Base-by-base conservation (phyloP, 768 basidiomycete species). In the Tylopilus sp. region DNA sequence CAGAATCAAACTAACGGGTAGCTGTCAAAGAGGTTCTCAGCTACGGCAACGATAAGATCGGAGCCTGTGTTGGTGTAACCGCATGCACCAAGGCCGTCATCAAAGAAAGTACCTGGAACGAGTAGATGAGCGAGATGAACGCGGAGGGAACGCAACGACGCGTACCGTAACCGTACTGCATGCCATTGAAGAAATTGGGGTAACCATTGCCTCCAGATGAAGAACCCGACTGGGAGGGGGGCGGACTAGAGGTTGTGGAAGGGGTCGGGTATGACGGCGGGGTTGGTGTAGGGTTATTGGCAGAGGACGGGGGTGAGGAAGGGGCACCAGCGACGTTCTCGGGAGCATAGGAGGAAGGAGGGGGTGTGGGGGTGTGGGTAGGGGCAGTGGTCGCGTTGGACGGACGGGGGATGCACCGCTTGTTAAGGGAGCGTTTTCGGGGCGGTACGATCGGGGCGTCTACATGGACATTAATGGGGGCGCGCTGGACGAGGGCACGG, bases 131-230 rank as follows among this genome's bases (percentile, higher is more conserved):
- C 3, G 25, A n/a, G 13, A 22, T 13, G 26, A 12, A 31, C 1
- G 10, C 1, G 13, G 35, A 31, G 18, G 20, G 1, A 58, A 35
- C 17, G 6, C 3, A 52, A 30, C 51, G 6, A 39, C 6, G 47
- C 51, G 26, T 57, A 71, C 75, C 80, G 51, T 81, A 61, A 17
- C 86, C 84, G 2, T 59, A 57, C 50, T 83, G 77, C 0, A 70
- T 73, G 18, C 82, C 82, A 21, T 40, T 48, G 66, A 82, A 57
- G 65, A 69, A 80, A 59, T 75, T 71, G 30, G 69, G 72, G 30
- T 31, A n/a, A 8, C 35, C 46, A 22, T 48, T 23, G 35, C 15
- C 41, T 18, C 49, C 30, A n/a, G 57, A 38, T 7, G 65, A 35
- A 0, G 57, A n/a, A 13, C 58, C 30, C 3, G 62, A 58, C 13